Evolutionary conservation across 176 grass and related monocot species (phyloP).

Genomic region (Avena insularis): DNA sequence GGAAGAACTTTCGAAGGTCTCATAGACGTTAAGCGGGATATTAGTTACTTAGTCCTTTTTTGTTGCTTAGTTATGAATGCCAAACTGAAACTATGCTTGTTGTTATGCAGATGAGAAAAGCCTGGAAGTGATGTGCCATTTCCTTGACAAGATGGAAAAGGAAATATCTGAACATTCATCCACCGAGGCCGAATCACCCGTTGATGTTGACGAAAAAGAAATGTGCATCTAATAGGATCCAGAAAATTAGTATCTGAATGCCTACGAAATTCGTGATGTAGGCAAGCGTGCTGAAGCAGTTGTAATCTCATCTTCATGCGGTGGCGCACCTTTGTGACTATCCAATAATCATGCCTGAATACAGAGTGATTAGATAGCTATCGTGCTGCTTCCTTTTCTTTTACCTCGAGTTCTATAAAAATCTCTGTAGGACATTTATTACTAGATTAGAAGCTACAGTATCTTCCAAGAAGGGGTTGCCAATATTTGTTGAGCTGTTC

Average conservation of each 20-base stretch:
- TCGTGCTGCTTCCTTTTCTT: neutral
- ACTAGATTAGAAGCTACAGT: neutral
- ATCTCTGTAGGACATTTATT: neutral
- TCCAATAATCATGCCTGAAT: neutral
- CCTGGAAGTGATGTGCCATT: slow-evolving; percentile 46
- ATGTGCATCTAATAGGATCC: slow-evolving; percentile 39
- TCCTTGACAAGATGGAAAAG: slow-evolving; percentile 69
- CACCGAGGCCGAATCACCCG: slow-evolving; percentile 15
- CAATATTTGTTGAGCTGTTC: neutral
- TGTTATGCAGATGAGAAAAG: slow-evolving; percentile 61
- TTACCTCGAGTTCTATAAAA: neutral
- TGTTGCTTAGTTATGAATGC: neutral
- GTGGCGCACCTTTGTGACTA: neutral
- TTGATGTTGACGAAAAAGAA: slow-evolving; percentile 52
- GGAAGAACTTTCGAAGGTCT: neutral
- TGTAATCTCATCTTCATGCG: slow-evolving; percentile 22
- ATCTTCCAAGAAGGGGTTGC: neutral
- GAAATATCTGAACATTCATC: slow-evolving; percentile 26
- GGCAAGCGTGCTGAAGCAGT: neutral
- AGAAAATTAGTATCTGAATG: neutral
- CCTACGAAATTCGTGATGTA: neutral
- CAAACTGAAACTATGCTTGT: slow-evolving; percentile 23
- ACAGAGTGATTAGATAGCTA: neutral
- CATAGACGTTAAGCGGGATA: neutral
- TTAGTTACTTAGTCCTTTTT: neutral